Base-by-base conservation (phyloP, 768 basidiomycete species). In the Lactarius quietus region DNA sequence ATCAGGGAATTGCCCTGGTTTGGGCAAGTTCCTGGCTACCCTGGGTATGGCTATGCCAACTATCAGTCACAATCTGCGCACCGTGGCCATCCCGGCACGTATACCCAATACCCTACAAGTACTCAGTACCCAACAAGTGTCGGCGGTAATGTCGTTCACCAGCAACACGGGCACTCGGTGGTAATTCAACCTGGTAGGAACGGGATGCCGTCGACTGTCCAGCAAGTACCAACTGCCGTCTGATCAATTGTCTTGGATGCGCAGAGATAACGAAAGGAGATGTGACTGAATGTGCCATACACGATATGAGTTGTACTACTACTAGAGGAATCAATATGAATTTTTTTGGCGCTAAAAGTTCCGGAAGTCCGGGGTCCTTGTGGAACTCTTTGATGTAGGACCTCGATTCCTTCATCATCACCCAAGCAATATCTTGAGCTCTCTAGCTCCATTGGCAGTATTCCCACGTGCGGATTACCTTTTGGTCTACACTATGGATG, bases 401-500 rank as follows among this genome's bases (percentile, higher is more conserved):
- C 29, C 12, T 33, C 20, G 23, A 51, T 14, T 31, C 57, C 23
- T 1, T 38, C 31, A 17, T 45, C 23, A 52, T n/a, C n/a, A 39
- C 36, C 20, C 48, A 38, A 38, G 20, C 38, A 38, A 38, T 63
- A 31, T 51, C 38, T 39, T 33, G 33, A 29, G 35, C 38, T 29
- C 18, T n/a, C 15, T 39, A 43, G 28, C 41, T 28, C 35, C 51
- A 36, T 52, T 31, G 33, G 43, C 20, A 7, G 57, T 6, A 52
- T 29, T 26, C 38, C 38, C 53, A 33, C 61, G 8, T 56, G 55
- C 41, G 23, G 26, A 36, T 18, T 53, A 57, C 8, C 31, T 61
- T 31, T 14, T 48, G 48, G 26, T 51, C 48, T 36, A 54, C 48
- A 28, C 56, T 38, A 86, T 90, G 86, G 87, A 88, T 71, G 90